A percentile compares a stretch with the other conserved stretches of the same genome.
Evolutionary conservation across 441 rosid species (phyloP).

Genomic region (Raphanus hybrid): DNA sequence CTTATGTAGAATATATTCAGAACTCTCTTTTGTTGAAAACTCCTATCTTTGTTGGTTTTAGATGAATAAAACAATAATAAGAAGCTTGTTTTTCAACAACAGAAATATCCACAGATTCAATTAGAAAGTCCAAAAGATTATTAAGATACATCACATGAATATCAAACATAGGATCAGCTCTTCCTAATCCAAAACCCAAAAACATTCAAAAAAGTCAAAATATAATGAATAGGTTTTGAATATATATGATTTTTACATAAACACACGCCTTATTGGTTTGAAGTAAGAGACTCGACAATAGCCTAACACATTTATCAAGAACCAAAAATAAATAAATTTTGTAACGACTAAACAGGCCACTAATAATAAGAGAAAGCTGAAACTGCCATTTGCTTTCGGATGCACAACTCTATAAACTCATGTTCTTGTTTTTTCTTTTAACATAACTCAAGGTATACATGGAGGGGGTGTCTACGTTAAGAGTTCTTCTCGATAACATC

Average conservation of each 20-base stretch:
- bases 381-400: background rate
- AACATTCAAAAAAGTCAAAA: constrained; percentile 19
- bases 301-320: constrained; percentile 4
- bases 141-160: background rate
- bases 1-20: constrained; percentile 1
- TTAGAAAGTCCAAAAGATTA: background rate
- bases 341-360: background rate
- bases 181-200: constrained; percentile 6
- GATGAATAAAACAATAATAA: background rate
- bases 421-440: constrained; percentile 1
- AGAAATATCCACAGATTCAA: background rate
- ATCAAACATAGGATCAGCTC: background rate
- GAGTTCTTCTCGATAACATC: constrained; percentile 63
- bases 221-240: background rate
- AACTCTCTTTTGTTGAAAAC: background rate
- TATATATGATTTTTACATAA: background rate
- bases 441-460: constrained; percentile 54
- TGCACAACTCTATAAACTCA: background rate
- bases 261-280: constrained; percentile 27
- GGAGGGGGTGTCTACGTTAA: constrained; percentile 74
- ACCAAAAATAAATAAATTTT: background rate
- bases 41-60: background rate
- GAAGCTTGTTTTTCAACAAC: background rate
- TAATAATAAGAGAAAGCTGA: background rate
- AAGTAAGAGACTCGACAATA: constrained; percentile 12